Evolutionary conservation across 2,329 filamentous ascomycete species (phyloP).

Genomic region (Fusarium tuaranense): DNA sequence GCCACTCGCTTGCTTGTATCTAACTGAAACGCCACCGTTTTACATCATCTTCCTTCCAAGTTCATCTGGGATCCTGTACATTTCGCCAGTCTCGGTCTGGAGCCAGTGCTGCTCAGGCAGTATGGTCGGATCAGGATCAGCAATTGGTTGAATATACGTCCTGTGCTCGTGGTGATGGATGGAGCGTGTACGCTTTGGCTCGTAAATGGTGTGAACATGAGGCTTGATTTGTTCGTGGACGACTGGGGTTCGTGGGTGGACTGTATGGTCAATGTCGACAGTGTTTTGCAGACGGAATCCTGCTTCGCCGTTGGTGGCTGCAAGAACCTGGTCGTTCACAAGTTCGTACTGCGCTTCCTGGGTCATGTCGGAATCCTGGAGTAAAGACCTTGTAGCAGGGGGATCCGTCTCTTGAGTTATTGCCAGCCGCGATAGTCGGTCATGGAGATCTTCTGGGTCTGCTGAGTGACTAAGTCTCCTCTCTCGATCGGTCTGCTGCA

Average conservation of each 20-base stretch:
- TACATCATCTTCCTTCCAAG: slow-evolving; percentile 30
- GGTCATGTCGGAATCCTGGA: slow-evolving; percentile 17
- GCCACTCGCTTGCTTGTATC: slow-evolving; percentile 13
- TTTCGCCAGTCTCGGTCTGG: slow-evolving; percentile 40
- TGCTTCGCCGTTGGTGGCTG: slow-evolving; percentile 9
- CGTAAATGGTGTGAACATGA: slow-evolving; percentile 37
- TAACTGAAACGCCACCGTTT: background rate
- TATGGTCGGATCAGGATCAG: slow-evolving; percentile 36
- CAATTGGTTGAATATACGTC: slow-evolving; percentile 39
- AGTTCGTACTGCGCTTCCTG: slow-evolving; percentile 8
- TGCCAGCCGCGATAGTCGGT: slow-evolving; percentile 24
- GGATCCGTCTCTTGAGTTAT: slow-evolving; percentile 8
- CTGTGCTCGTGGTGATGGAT: slow-evolving; percentile 41
- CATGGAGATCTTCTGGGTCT: slow-evolving; percentile 19
- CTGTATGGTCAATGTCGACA: slow-evolving; percentile 34
- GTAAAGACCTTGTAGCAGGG: background rate
- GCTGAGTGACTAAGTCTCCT: background rate
- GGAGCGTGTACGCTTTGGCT: slow-evolving; percentile 36
- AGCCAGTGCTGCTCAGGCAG: slow-evolving; percentile 40
- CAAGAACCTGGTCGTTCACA: slow-evolving; percentile 23
- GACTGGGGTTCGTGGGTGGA: slow-evolving; percentile 29
- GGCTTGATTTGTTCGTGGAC: slow-evolving; percentile 33
- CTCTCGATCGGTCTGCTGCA: background rate
- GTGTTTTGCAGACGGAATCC: slow-evolving; percentile 29
- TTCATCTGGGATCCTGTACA: slow-evolving; percentile 42